Base-by-base conservation (phyloP, 2,329 filamentous ascomycete genomes). In the Mollisiaceae sp. region DNA sequence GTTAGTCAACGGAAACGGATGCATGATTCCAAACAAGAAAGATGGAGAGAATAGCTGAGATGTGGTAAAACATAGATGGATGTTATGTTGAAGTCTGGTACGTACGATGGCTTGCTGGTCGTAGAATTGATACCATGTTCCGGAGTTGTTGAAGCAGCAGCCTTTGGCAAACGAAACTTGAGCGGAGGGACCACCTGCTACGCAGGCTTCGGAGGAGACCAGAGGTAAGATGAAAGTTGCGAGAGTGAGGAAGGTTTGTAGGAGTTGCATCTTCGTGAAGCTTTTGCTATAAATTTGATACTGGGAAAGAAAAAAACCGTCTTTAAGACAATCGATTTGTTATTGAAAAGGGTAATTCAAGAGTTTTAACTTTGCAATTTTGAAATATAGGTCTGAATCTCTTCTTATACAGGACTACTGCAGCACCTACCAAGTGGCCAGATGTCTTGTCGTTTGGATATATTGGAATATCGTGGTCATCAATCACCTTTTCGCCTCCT, bases 51-150 rank as follows among this genome's bases (percentile, higher is more conserved):
- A 35, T 2, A 8, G 24, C 1, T 5, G 9, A 18, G 39, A 43
- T n/a, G 38, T 18, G 38, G n/a, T n/a, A n/a, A n/a, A n/a, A n/a
- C n/a, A n/a, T n/a, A n/a, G n/a, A n/a, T n/a, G n/a, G n/a, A n/a
- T n/a, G n/a, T n/a, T n/a, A n/a, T n/a, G n/a, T n/a, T n/a, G n/a
- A n/a, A n/a, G n/a, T n/a, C n/a, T n/a, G n/a, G n/a, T n/a, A 45
- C 55, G 18, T 57, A 57, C 55, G 6, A 72, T 72, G 12, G 65
- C 71, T 64, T 72, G 71, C 45, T 62, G 61, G 36, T 65, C 20
- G 59, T 72, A 70, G 67, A 68, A 70, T 57, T 72, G 69, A 39
- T 71, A 72, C 69, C 70, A 71, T 1, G 69, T 72, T 11, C 71
- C 68, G 5, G 38, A 36, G n/a, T 63, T 35, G n/a, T 59, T 64